Evolutionary conservation across 1,284 basidiomycete species (phyloP), one percentile per base, ranked within the genome.

Genomic region (Pseudozyma thailandica): DNA sequence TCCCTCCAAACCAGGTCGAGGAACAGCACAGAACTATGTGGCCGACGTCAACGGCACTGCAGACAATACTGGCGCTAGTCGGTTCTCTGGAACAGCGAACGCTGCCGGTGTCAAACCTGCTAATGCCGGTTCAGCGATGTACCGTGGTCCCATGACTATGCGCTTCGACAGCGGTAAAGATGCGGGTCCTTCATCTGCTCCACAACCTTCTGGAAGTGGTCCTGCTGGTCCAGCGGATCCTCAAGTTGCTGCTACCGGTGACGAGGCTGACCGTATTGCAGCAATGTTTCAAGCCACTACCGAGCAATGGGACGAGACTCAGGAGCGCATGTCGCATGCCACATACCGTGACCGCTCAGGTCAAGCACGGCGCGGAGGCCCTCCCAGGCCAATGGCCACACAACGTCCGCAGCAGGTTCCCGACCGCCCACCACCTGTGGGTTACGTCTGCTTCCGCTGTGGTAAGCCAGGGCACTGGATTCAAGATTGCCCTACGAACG

Each of bases 371-470:
- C 55, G 80, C 15, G 80, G 75, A 10, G 76, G 76, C 12, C 77
- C 77, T 4, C 66, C 79, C 3, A 50, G 78, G 2, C 56, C 54
- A 15, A 62, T 60, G 57, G 37, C 64, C 7, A 58, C 45, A 15
- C 59, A 72, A 15, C 58, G 55, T 25, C 56, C 64, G n/a, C 64
- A 57, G 23, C 53, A 65, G 38, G 41, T 71, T 26, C 65, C 56
- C 20, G 74, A 72, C 50, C 75, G 76, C 33, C 79, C 79, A 21
- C 79, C 79, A 20, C 79, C 79, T 4, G 55, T 69, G n/a, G 96
- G 94, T 54, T 99, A 98, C 85, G 94, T 98, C n/a, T 98, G 96
- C 83, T 98, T 98, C 84, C 90, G 96, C 37, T 99, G 96, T 84
- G 94, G 94, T 39, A 91, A 96, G 84, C 96, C 97, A 46, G 81